Base-by-base conservation (phyloP, 345 rosid genomes). In the Gynandropsis gynandra region DNA sequence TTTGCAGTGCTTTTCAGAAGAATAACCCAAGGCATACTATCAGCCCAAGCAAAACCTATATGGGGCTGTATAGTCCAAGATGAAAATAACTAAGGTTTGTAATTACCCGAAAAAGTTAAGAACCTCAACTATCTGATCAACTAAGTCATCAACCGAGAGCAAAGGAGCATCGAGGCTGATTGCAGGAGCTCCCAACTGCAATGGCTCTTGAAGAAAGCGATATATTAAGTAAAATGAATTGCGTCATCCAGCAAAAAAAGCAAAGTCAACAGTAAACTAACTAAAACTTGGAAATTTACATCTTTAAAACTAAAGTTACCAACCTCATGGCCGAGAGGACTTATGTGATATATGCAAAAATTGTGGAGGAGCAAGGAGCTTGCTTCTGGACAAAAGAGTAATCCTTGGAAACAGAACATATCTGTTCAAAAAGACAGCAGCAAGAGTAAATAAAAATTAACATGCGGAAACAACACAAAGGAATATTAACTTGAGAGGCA, bases 241-340 rank as follows among this genome's bases (percentile, higher is more conserved):
- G 69, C 62, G 57, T 47, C 24, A 43, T 60, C 50, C 57, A 32
- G 5, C 4, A 5, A 24, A 24, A 2, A 24, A 24, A 24, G n/a
- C 5, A 24, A 24, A 2, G 5, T 24, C 34, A 17, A 11, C 16
- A 41, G 39, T 15, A 24, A 21, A n/a, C 41, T 4, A 34, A 17
- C n/a, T 29, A 4, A n/a, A 38, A 54, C 21, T 32, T 6, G 13
- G 1, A 31, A 18, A 54, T 10, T 3, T 13, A 16, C 53, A 32
- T 9, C 2, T 9, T 51, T 46, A 15, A 59, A 24, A 45, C 33
- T 62, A 47, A 35, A 69, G 64, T 68, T 57, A 81, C 90, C 62
- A 70, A 85, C 99, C 97, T 93, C 95, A 44, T 93, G 97, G 57
- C 95, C 97, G n/a, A 95, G 89, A 58, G 99, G 97, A 71, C 82